Conservation (phyloP, 108 stramenopile genomes). For the Skeletonema potamos region DNA sequence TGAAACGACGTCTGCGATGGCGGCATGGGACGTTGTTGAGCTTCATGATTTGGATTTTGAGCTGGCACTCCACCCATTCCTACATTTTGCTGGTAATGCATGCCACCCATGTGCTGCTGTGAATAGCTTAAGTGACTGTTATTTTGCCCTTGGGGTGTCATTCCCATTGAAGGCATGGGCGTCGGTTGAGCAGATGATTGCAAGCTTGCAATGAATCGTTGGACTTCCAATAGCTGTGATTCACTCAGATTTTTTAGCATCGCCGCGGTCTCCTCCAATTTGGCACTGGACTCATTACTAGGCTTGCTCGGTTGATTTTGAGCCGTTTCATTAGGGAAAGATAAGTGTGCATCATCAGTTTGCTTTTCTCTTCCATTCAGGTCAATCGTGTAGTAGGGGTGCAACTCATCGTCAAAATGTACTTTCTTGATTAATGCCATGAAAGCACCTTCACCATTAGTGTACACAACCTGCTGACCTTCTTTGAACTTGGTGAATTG, state of each 20-base stretch:
- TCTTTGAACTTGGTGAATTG: constrained; percentile 9
- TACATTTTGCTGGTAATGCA: neutral
- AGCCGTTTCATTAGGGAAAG: neutral
- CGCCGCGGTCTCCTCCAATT: constrained; percentile 18
- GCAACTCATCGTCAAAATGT: constrained; percentile 64
- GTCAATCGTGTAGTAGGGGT: constrained; percentile 62
- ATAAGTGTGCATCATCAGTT: constrained; percentile 66
- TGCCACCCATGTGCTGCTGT: neutral
- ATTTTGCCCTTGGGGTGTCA: neutral
- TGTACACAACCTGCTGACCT: constrained; percentile 48
- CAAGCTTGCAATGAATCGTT: constrained; percentile 25
- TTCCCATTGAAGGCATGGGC: neutral
- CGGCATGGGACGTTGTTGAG: neutral
- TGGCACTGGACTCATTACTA: neutral
- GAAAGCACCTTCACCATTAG: constrained; percentile 37
- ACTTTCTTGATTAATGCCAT: constrained; percentile 58
- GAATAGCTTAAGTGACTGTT: neutral
- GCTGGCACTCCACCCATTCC: neutral
- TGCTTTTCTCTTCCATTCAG: constrained; percentile 74
- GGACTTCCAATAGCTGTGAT: constrained; percentile 32
- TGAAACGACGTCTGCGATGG: neutral
- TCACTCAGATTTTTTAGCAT: constrained; percentile 33
- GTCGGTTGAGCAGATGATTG: neutral
- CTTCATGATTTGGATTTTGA: neutral
- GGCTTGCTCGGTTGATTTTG: neutral